phyloP scores from a whole-genome alignment of 306 rosid genomes.

The Trifolium pratense region DNA sequence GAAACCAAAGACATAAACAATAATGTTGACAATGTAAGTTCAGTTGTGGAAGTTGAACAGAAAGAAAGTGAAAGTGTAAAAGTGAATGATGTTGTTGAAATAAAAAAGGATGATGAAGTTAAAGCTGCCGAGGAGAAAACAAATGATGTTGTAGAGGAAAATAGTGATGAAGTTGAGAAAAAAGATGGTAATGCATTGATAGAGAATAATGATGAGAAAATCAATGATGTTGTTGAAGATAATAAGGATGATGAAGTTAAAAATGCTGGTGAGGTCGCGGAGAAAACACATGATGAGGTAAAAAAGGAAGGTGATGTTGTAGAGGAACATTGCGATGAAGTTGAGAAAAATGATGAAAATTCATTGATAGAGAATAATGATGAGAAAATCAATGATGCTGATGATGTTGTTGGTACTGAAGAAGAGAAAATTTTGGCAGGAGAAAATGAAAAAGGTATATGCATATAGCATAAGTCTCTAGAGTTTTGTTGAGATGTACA shows the following conservation, averaged over 20 bases:
- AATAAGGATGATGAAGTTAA: conserved; percentile 3
- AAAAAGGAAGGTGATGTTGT: conserved; percentile 9
- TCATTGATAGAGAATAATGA: conserved; percentile 29
- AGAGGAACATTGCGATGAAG: conserved; percentile 18
- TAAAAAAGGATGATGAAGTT: neutral
- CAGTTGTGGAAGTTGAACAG: conserved; percentile 13
- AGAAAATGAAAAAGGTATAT: conserved; percentile 44
- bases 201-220: conserved; percentile 32
- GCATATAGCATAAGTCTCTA: neutral
- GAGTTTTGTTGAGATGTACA: no score
- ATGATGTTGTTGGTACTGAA: neutral
- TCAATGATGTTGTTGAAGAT: conserved; percentile 10
- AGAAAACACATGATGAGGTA: conserved; percentile 4
- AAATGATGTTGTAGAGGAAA: neutral
- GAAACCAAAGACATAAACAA: conserved; percentile 17
- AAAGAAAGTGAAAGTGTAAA: conserved; percentile 35
- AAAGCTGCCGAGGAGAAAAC: conserved; percentile 31
- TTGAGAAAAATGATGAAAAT: conserved; percentile 32
- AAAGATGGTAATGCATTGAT: conserved; percentile 24
- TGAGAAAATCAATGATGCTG: conserved; percentile 30
- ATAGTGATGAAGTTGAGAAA: conserved; percentile 38
- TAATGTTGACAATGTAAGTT: conserved; percentile 11
- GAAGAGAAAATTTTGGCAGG: conserved; percentile 5
- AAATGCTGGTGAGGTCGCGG: conserved; percentile 36
- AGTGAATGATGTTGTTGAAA: conserved; percentile 24